A percentile compares a stretch with the other conserved stretches of the same genome.
Evolutionary conservation across 805 yeast species (phyloP).

Genomic region (Candida awuae): DNA sequence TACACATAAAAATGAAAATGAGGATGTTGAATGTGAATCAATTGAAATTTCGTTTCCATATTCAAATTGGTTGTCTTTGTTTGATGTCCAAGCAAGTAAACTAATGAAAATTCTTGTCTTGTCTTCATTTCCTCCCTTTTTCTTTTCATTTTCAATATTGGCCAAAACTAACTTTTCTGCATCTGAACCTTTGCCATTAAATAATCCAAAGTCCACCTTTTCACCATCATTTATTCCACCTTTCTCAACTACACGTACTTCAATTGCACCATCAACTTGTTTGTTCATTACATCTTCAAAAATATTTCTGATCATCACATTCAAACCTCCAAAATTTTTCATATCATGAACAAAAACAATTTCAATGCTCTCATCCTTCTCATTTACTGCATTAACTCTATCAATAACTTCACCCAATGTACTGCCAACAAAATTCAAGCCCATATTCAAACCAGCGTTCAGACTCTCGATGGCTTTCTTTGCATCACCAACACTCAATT

Average conservation of each 20-base stretch:
- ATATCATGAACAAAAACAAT: slow-evolving; percentile 64
- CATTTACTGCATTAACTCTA: slow-evolving; percentile 22
- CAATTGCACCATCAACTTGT: slow-evolving; percentile 74
- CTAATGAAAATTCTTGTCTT: slow-evolving; percentile 28
- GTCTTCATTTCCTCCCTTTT: slow-evolving; percentile 23
- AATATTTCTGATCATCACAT: slow-evolving; percentile 40
- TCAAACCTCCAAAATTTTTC: slow-evolving; percentile 34
- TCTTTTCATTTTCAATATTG: slow-evolving; percentile 69
- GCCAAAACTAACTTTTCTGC: slow-evolving; percentile 88
- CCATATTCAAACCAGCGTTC: slow-evolving; percentile 25
- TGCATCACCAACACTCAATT: slow-evolving; percentile 26
- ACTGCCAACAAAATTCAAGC: slow-evolving; percentile 21
- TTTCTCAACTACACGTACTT: slow-evolving; percentile 49
- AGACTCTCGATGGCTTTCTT: slow-evolving; percentile 31
- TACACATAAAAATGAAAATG: slow-evolving; percentile 69
- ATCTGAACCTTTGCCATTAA: slow-evolving; percentile 68
- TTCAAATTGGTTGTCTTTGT: slow-evolving; percentile 15
- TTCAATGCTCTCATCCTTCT: slow-evolving; percentile 45
- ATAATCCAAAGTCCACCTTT: slow-evolving; percentile 50
- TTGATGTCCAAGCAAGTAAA: slow-evolving; percentile 25
- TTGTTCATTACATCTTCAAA: slow-evolving; percentile 54
- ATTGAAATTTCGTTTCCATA: slow-evolving; percentile 31
- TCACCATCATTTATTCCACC: slow-evolving; percentile 29
- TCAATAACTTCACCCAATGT: slow-evolving; percentile 32
- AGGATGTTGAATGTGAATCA: slow-evolving; percentile 39